These are phyloP conservation scores for Fusarium burgessii DNA, from an alignment of 2,329 filamentous ascomycete genomes.

Conservation along the genomic window DNA sequence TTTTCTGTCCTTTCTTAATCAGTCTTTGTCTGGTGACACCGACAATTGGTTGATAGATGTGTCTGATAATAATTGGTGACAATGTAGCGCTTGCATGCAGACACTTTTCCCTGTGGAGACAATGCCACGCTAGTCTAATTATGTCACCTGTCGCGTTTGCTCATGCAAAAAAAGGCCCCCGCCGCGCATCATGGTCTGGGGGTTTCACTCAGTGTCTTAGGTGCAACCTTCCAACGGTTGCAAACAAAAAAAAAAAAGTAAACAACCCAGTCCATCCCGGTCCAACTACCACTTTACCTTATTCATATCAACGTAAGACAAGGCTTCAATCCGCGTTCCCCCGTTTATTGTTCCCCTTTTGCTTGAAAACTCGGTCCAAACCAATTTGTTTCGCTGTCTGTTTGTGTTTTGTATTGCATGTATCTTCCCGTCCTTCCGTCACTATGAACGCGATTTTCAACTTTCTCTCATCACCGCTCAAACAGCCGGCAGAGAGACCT, in stretches of 20 bases:
- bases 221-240: neutral
- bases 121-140: neutral
- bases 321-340: neutral
- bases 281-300: neutral
- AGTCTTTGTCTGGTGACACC: neutral
- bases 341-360: neutral
- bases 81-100: neutral
- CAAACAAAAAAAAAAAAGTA: slow-evolving; percentile 15
- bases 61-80: neutral
- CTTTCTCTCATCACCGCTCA: slow-evolving; percentile 43
- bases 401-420: neutral
- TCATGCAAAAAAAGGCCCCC: slow-evolving; percentile 10
- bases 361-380: neutral
- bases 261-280: slow-evolving; percentile 1
- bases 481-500: slow-evolving; percentile 22
- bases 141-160: neutral
- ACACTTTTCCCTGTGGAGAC: slow-evolving; percentile 4
- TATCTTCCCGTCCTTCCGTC: neutral
- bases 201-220: neutral
- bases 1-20: neutral
- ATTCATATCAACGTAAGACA: slow-evolving; percentile 10
- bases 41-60: slow-evolving; percentile 6
- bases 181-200: slow-evolving; percentile 7
- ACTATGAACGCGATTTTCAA: slow-evolving; percentile 24
- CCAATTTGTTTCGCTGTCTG: neutral